These are phyloP conservation scores for Imleria badia DNA, from an alignment of 768 basidiomycete species.

Conservation along the genomic window DNA sequence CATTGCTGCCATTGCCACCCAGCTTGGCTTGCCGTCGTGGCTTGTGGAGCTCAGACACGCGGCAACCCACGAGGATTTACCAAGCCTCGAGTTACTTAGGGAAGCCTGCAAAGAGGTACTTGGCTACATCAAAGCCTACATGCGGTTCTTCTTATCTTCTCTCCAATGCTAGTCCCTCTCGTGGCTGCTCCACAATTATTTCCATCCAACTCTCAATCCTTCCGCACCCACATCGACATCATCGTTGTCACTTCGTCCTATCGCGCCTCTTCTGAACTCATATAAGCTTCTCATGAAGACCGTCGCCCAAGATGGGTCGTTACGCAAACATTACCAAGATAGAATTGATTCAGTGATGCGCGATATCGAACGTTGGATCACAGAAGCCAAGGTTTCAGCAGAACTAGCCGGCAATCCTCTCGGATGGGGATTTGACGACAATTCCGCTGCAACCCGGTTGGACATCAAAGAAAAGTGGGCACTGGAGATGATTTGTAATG, in stretches of 20 bases:
- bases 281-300: constrained; percentile 73
- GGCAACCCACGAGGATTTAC: constrained; percentile 94
- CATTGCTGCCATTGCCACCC: constrained; percentile 83
- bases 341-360: constrained; percentile 51
- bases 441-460: constrained; percentile 34
- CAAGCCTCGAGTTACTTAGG: constrained; percentile 75
- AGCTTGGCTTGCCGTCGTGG: constrained; percentile 84
- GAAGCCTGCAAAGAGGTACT: constrained; percentile 72
- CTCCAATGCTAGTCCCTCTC: constrained; percentile 57
- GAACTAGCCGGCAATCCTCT: constrained; percentile 45
- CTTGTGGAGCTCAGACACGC: constrained; percentile 93
- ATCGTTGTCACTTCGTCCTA: constrained; percentile 45
- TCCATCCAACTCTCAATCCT: constrained; percentile 70
- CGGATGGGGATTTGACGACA: constrained; percentile 43
- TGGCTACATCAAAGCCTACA: constrained; percentile 1
- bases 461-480: constrained; percentile 66
- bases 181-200: constrained; percentile 87
- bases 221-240: constrained; percentile 36
- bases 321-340: constrained; percentile 48
- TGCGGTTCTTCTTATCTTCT: constrained; percentile 1
- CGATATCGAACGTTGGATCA: constrained; percentile 76
- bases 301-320: constrained; percentile 62
- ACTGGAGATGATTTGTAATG: constrained; percentile 64
- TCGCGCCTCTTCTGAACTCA: constrained; percentile 65
- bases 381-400: constrained; percentile 67